Conservation (phyloP, 1,284 basidiomycete species). For the Cronartium quercuum region DNA sequence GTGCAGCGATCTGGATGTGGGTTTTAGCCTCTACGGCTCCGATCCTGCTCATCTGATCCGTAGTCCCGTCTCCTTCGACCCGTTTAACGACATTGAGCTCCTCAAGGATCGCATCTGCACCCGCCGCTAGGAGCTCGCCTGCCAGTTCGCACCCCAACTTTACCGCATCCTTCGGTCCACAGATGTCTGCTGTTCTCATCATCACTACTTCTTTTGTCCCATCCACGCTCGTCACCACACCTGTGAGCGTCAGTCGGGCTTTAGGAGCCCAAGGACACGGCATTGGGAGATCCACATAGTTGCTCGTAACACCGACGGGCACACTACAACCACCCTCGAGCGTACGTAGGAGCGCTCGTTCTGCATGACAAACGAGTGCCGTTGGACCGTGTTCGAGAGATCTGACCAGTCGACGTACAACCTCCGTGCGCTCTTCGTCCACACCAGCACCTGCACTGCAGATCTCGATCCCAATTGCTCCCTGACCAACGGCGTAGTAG, state of each 20-base stretch:
- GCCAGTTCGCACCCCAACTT: slow-evolving; percentile 64
- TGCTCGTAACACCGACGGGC: slow-evolving; percentile 77
- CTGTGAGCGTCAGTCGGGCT: slow-evolving; percentile 60
- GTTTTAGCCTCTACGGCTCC: slow-evolving; percentile 13
- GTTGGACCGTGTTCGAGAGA: slow-evolving; percentile 68
- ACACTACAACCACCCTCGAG: slow-evolving; percentile 96
- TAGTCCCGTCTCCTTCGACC: neutral
- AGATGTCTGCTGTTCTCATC: slow-evolving; percentile 58
- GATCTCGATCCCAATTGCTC: slow-evolving; percentile 82
- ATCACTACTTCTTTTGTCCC: slow-evolving; percentile 66
- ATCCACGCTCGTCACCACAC: slow-evolving; percentile 71
- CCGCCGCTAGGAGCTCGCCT: slow-evolving; percentile 58
- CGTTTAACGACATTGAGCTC: slow-evolving; percentile 55
- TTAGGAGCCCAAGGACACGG: slow-evolving; percentile 43
- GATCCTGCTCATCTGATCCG: slow-evolving; percentile 8
- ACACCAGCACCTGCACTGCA: slow-evolving; percentile 57
- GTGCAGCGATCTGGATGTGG: slow-evolving; percentile 16
- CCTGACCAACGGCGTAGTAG: slow-evolving; percentile 88
- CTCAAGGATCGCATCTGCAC: slow-evolving; percentile 69
- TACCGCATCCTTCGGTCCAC: slow-evolving; percentile 60
- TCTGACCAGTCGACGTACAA: slow-evolving; percentile 60
- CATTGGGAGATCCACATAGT: slow-evolving; percentile 41
- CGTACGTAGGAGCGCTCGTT: slow-evolving; percentile 75
- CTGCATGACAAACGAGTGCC: slow-evolving; percentile 68
- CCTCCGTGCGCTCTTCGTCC: slow-evolving; percentile 41